These are phyloP conservation scores for Exophiala calicioides DNA, from an alignment of 2,329 filamentous ascomycete genomes.

Conservation along the genomic window DNA sequence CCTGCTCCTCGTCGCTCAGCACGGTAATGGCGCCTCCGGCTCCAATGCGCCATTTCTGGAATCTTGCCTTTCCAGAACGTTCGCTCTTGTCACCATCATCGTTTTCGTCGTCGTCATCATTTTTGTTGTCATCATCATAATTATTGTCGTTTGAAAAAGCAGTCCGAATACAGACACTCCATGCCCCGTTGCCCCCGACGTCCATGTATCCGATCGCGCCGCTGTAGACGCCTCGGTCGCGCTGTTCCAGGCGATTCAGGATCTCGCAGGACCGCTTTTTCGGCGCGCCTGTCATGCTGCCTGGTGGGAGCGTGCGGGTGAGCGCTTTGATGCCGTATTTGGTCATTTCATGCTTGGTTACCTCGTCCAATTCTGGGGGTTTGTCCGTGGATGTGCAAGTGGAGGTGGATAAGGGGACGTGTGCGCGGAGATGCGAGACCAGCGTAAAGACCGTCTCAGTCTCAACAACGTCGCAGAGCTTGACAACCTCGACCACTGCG, in stretches of 20 bases:
- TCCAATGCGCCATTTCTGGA: conserved; percentile 71
- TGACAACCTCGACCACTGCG: conserved; percentile 64
- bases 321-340: conserved; percentile 54
- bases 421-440: conserved; percentile 80
- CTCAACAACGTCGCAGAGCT: conserved; percentile 84
- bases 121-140: conserved; percentile 26
- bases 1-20: conserved; percentile 74
- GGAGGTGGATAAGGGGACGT: conserved; percentile 32
- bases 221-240: conserved; percentile 73
- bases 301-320: conserved; percentile 76
- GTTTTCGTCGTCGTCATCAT: conserved; percentile 1
- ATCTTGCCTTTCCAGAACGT: conserved; percentile 16
- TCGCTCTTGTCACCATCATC: conserved; percentile 8
- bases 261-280: conserved; percentile 92
- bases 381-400: conserved; percentile 19
- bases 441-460: conserved; percentile 91
- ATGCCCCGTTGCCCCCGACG: conserved; percentile 79
- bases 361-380: background rate
- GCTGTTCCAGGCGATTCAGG: conserved; percentile 66
- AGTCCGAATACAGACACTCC: conserved; percentile 86
- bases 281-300: conserved; percentile 94
- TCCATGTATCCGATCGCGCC: conserved; percentile 90
- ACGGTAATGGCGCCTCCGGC: conserved; percentile 89
- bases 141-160: conserved; percentile 57
- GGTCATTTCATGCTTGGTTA: conserved; percentile 35